phyloP scores from a whole-genome alignment of 805 yeast genomes.

The Starmerella scarabaei region DNA sequence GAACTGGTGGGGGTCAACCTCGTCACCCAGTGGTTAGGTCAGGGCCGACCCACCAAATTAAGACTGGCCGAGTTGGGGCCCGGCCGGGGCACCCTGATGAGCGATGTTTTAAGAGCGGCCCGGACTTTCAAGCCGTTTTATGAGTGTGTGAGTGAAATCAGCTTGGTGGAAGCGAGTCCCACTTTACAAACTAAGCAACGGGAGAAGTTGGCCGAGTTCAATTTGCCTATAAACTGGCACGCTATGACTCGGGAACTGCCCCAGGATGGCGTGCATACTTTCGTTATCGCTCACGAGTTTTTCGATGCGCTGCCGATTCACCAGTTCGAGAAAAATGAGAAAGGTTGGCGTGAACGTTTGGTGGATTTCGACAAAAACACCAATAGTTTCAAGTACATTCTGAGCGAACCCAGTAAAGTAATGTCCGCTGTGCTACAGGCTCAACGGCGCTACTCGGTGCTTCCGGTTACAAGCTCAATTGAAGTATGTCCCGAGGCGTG shows the following conservation, averaged over 20 bases:
- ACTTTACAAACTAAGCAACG: constrained; percentile 48
- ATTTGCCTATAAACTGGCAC: constrained; percentile 32
- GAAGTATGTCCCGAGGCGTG: constrained; percentile 70
- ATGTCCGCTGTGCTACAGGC: constrained; percentile 13
- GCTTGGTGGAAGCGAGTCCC: constrained; percentile 60
- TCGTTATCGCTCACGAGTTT: constrained; percentile 70
- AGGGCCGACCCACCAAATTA: constrained; percentile 38
- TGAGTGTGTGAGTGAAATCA: constrained; percentile 28
- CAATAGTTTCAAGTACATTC: constrained; percentile 13
- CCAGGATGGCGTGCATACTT: constrained; percentile 36
- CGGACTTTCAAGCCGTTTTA: constrained; percentile 28
- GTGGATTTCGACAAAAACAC: constrained; percentile 38
- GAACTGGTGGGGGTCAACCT: constrained; percentile 70
- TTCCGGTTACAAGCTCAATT: constrained; percentile 45
- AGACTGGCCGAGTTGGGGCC: constrained; percentile 72
- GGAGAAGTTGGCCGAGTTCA: constrained; percentile 32
- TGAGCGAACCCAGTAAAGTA: constrained; percentile 6
- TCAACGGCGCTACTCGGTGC: constrained; percentile 35
- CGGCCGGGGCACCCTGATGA: constrained; percentile 68
- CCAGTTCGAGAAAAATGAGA: constrained; percentile 45
- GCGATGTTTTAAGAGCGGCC: constrained; percentile 39
- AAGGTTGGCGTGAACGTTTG: constrained; percentile 60
- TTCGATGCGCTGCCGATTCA: constrained; percentile 77
- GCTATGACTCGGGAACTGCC: constrained; percentile 27
- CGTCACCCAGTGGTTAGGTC: constrained; percentile 40